These are phyloP conservation scores for Trichoderma sp. DNA, from an alignment of 2,329 filamentous ascomycete genomes.

Conservation along the genomic window DNA sequence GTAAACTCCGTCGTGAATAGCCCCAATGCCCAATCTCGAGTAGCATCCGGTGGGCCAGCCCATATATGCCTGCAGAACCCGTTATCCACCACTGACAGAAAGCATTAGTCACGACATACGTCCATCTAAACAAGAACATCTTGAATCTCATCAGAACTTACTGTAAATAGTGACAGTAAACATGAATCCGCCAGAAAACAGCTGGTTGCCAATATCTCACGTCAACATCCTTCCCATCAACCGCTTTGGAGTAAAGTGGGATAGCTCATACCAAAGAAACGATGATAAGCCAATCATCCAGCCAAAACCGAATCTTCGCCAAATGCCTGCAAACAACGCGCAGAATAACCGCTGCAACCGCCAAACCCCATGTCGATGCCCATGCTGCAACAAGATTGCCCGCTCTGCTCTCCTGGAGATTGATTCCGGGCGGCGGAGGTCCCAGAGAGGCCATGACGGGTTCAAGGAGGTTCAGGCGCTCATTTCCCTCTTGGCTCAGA, in stretches of 20 bases:
- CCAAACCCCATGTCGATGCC: conserved; percentile 14
- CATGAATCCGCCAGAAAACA: conserved; percentile 6
- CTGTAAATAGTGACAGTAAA: conserved; percentile 13
- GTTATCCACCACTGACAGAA: background rate
- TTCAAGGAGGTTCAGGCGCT: background rate
- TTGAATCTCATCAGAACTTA: background rate
- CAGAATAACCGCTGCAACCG: background rate
- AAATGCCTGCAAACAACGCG: background rate
- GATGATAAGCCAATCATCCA: conserved; percentile 21
- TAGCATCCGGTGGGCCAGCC: conserved; percentile 12
- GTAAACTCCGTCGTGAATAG: conserved; percentile 22
- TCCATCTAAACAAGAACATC: background rate
- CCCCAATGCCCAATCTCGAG: conserved; percentile 19
- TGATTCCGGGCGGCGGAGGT: background rate
- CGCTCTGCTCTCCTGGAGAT: background rate
- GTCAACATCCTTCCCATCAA: background rate
- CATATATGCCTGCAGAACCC: conserved; percentile 22
- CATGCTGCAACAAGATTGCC: background rate
- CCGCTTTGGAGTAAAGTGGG: background rate
- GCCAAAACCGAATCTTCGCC: background rate
- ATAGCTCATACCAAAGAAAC: conserved; percentile 5
- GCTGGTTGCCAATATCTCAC: background rate
- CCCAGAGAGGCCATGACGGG: background rate
- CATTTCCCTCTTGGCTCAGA: background rate
- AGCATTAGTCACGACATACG: background rate